A percentile compares a stretch with the other conserved stretches of the same genome.
phyloP scores from a whole-genome alignment of 1,139 yeast species.

The Debaryomyces sp. region DNA sequence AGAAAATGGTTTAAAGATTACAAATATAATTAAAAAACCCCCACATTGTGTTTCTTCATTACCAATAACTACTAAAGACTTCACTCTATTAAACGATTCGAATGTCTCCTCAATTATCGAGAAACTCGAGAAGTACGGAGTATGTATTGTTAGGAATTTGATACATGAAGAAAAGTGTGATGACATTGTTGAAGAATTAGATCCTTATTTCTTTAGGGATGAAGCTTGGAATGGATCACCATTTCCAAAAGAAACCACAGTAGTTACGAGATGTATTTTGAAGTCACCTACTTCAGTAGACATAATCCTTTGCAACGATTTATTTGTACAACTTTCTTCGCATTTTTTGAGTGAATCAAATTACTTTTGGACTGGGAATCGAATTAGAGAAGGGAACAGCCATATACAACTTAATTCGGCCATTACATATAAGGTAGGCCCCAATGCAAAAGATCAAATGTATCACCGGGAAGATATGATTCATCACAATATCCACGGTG shows the following conservation, averaged over 20 bases:
- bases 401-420: conserved; percentile 24
- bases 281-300: conserved; percentile 22
- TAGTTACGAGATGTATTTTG: conserved; percentile 20
- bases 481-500: conserved; percentile 21
- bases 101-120: conserved; percentile 10
- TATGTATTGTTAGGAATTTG: conserved; percentile 21
- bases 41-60: neutral
- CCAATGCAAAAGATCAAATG: conserved; percentile 24
- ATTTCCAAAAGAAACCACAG: conserved; percentile 22
- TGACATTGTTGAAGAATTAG: conserved; percentile 18
- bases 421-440: conserved; percentile 29
- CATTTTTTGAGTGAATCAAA: conserved; percentile 18
- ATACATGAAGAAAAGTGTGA: conserved; percentile 13
- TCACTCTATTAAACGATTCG: neutral
- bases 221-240: conserved; percentile 20
- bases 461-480: conserved; percentile 25
- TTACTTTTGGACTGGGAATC: conserved; percentile 23
- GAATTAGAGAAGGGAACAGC: conserved; percentile 20
- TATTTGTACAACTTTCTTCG: conserved; percentile 15
- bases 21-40: neutral
- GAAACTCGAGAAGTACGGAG: conserved; percentile 21
- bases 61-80: neutral
- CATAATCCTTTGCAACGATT: conserved; percentile 16
- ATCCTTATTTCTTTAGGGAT: conserved; percentile 21
- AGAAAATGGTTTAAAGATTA: neutral